Evolutionary conservation across 148 eudicot genomes (phyloP), one percentile per base, ranked within the genome.

Genomic region (Beta vulgaris): DNA sequence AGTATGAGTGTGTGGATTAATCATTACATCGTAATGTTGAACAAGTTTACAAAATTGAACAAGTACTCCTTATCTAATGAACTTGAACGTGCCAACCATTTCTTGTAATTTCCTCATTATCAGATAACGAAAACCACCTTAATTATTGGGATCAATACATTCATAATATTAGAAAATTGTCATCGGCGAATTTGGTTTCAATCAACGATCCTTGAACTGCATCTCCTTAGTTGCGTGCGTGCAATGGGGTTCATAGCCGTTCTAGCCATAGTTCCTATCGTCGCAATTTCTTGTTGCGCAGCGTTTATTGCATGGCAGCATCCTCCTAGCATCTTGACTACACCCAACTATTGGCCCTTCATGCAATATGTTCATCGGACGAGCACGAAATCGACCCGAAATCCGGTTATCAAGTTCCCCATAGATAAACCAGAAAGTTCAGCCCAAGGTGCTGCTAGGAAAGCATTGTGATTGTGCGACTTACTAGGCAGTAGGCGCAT

Each of bases 361-460:
- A 25, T 23, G 53, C 71, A 40, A 42, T 67, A 3, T 28, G 53
- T 19, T 66, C 53, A 42, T 67, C 31, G 26, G 13, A 3, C 16
- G 0, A 67, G 15, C 2, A 16, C 29, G 26, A 39, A 66, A 18
- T 23, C 16, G 35, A 0, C 43, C 34, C 32, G n/a, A 43, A 53
- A 53, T 67, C 29, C 34, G 23, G 51, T 25, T 42, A 23, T 66
- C 16, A 25, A 31, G 11, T 0, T 23, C 16, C 53, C 18, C 29
- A 26, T 67, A 13, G 71, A 67, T 25, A 26, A 25, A 6, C 53
- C 71, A 1, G 71, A 67, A 35, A 67, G 71, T 67, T 67, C 71
- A 67, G 71, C 51, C 53, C 71, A 67, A 67, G 71, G 71, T 42
- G 71, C 69, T 25, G 71, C 53, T 42, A 66, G 71, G 35, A 67